Evolutionary conservation across 352 stramenopile species (phyloP).

Genomic region (Globisporangium uncinulatum): DNA sequence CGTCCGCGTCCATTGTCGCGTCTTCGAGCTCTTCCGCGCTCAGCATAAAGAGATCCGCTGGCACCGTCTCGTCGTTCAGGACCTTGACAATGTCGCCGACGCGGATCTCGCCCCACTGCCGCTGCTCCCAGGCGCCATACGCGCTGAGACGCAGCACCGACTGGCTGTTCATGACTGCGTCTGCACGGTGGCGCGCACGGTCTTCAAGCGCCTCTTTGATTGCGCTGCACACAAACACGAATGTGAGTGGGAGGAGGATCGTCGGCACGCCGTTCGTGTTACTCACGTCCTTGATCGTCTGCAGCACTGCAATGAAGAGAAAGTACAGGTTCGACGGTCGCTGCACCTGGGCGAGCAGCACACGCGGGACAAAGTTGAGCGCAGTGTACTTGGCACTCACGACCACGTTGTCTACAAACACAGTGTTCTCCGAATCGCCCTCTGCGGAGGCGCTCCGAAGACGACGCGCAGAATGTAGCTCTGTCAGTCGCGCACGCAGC

Average conservation of each 20-base stretch:
- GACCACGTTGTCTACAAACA: slow-evolving; percentile 63
- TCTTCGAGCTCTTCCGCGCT: slow-evolving; percentile 47
- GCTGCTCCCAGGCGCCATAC: slow-evolving; percentile 37
- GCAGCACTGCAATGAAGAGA: slow-evolving; percentile 77
- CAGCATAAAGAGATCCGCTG: slow-evolving; percentile 70
- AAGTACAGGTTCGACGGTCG: slow-evolving; percentile 85
- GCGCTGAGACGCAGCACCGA: slow-evolving; percentile 40
- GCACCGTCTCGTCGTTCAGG: slow-evolving; percentile 52
- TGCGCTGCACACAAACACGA: slow-evolving; percentile 76
- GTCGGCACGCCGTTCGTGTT: slow-evolving; percentile 84
- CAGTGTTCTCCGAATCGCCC: not conserved
- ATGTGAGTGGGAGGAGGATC: slow-evolving; percentile 60
- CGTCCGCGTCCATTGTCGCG: slow-evolving; percentile 23
- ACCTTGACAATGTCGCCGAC: slow-evolving; percentile 85
- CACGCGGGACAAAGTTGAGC: slow-evolving; percentile 70
- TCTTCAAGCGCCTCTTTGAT: slow-evolving; percentile 85
- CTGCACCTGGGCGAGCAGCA: slow-evolving; percentile 68
- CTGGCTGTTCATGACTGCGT: slow-evolving; percentile 67
- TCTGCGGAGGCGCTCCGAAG: too few relatives aligned
- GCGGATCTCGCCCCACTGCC: slow-evolving; percentile 55
- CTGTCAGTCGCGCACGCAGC: slow-evolving; percentile 6
- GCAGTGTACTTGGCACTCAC: slow-evolving; percentile 79
- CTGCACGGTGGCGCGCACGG: slow-evolving; percentile 66
- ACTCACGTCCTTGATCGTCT: slow-evolving; percentile 79
- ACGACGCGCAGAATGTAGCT: slow-evolving; percentile 1